A percentile compares a stretch with the other conserved stretches of the same genome.
Conservation (phyloP, 1,284 basidiomycete species). For the Anthracocystis walkeri region DNA sequence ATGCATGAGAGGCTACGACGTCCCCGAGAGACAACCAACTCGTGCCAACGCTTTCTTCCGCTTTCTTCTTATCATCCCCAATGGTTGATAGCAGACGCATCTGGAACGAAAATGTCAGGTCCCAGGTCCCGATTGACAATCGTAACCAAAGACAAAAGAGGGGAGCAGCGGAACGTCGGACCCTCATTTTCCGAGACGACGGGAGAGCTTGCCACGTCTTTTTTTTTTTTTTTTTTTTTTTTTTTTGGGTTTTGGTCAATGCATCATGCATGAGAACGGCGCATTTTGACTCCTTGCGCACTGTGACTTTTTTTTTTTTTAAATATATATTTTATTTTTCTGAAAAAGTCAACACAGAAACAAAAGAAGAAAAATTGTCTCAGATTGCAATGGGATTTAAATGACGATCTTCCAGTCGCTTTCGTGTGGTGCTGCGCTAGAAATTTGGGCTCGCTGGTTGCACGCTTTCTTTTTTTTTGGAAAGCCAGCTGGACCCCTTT, state of each 20-base stretch:
- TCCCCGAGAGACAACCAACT: no score
- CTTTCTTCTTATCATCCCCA: no score
- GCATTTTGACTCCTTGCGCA: neutral
- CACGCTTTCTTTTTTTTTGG: neutral
- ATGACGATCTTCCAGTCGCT: neutral
- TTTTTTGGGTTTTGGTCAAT: neutral
- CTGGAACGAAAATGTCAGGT: neutral
- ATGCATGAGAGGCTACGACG: no score
- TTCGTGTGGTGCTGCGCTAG: neutral
- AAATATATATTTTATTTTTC: neutral
- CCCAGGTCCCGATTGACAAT: neutral
- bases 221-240: neutral
- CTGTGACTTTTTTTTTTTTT: neutral
- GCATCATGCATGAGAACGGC: neutral
- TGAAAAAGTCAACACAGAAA: neutral
- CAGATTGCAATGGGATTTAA: constrained; percentile 4
- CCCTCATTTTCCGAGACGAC: neutral
- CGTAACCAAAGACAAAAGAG: neutral
- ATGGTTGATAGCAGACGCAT: no score
- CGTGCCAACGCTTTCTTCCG: no score
- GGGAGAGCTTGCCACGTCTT: constrained; percentile 11
- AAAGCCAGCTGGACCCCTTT: constrained; percentile 5
- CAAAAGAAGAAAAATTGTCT: constrained; percentile 6
- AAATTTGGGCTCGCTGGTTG: constrained; percentile 1
- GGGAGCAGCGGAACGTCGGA: neutral